Evolutionary conservation across 306 rosid genomes (phyloP), one percentile per base, ranked within the genome.

Genomic region (Casuarina equisetifolia): DNA sequence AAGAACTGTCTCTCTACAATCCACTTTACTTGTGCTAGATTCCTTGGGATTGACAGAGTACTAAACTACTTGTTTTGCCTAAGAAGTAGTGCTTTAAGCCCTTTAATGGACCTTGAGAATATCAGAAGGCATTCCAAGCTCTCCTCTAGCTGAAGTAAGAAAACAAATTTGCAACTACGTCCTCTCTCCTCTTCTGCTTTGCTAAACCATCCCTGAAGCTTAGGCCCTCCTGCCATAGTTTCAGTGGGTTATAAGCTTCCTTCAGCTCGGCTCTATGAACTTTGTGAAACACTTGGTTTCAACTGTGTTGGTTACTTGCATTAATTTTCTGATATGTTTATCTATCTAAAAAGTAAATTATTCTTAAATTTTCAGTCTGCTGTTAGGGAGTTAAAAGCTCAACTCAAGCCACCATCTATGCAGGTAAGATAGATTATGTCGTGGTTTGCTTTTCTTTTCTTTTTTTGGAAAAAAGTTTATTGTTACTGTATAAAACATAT

Each of bases 321-420:
- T 76, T 38, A 51, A 46, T 55, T 12, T 1, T 71, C 9, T 39
- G 45, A 38, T 70, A 25, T 25, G 32, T 68, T 54, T 39, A 4
- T 73, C 53, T 73, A 20, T 70, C 66, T 80, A 69, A 63, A 66
- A 42, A 69, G 70, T 62, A 74, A 4, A 69, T 39, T 38, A 16
- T 83, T 79, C 59, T 73, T 75, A 42, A 36, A 80, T 82, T 74
- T 84, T 70, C 88, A 94, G 97, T 88, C 94, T 83, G 97, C 96
- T 70, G 96, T 94, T 3, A 86, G 93, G 77, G 98, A 94, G 67
- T 87, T 94, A 76, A 92, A 82, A 88, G 90, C 90, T 52, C 96
- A 94, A 83, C 89, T 94, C 74, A 92, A 94, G 90, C 98, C 91
- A 49, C 92, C 97, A 73, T 89, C 98, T 68, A 89, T 94, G 96